These are phyloP conservation scores for Hypoxylon sp. DNA, from an alignment of 2,329 filamentous ascomycete species.

Conservation along the genomic window DNA sequence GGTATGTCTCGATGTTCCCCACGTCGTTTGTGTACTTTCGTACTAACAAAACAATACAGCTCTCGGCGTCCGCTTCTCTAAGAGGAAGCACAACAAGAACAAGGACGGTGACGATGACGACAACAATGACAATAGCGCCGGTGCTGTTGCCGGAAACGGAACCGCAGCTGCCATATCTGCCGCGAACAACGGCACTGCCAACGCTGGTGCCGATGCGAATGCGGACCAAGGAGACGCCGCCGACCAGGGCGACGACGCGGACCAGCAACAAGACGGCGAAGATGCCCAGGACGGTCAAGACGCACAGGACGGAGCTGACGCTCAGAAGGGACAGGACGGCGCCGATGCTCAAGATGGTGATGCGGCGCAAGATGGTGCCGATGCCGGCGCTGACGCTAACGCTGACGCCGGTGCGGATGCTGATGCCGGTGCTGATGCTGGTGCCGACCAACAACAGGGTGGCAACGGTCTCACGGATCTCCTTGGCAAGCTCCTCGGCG, in stretches of 20 bases:
- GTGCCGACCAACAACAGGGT: conserved; percentile 16
- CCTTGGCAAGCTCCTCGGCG: conserved; percentile 22
- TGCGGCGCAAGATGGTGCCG: background rate
- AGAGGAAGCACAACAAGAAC: conserved; percentile 11
- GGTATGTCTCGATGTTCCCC: conserved; percentile 9
- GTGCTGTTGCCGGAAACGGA: conserved; percentile 4
- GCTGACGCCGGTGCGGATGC: background rate
- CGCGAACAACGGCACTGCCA: background rate
- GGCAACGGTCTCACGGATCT: conserved; percentile 24
- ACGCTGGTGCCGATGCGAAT: background rate
- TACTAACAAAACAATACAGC: conserved; percentile 27
- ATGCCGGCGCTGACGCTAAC: conserved; percentile 1
- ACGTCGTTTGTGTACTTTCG: background rate
- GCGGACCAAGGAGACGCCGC: background rate
- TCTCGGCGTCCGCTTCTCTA: conserved; percentile 35
- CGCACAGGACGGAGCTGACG: background rate
- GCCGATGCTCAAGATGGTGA: conserved; percentile 12
- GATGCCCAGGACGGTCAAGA: background rate
- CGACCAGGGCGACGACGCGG: background rate
- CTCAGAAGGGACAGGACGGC: background rate
- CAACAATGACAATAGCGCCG: conserved; percentile 3
- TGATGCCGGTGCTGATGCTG: conserved; percentile 11
- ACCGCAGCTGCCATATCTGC: background rate
- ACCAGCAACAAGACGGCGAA: background rate
- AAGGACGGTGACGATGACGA: conserved; percentile 8